Base-by-base conservation (phyloP, 2,329 filamentous ascomycete species). In the Colletotrichum aenigma region DNA sequence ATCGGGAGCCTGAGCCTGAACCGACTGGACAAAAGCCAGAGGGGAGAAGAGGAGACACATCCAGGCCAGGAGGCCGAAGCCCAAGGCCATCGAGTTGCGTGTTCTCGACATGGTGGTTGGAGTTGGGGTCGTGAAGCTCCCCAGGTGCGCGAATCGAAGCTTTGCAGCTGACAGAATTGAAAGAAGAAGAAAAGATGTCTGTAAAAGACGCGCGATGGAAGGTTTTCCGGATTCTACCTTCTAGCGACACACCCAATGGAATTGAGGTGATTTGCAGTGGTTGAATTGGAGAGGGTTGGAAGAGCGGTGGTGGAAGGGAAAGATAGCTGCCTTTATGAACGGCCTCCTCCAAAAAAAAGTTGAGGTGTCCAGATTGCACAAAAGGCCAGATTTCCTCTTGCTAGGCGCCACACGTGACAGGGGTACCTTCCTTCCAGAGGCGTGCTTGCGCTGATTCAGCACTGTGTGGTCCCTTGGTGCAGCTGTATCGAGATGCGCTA, bases 31-130 rank as follows among this genome's bases (percentile, higher is more conserved):
- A 84, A 98, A 94, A 79, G 96, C 94, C 83, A 98, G 90, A 80
- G 96, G 96, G 79, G 94, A 92, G 82, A 99, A 95, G 79, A 98
- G 92, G 79, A 98, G 92, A 84, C 95, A 92, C 82, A 98, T 94
- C 90, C 98, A 98, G 88, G 96, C 93, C 87, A 98, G 89, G 85
- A 97, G 88, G 91, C 95, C 96, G 91, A 98, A 89, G 93, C 93
- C 89, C 89, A 96, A 85, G 90, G 92, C 90, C 91, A 94, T 89
- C 87, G 91, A 89, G 89, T 91, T 89, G 89, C 91, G 87, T 84
- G 92, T 93, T 82, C 87, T 86, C 86, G 88, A 87, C 88, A 90
- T 90, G 77, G 64, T 72, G 78, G 62, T 71, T 64, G 34, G 48
- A 64, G 55, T 66, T 66, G 43, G 43, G 43, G 26, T n/a, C n/a